Conservation (phyloP, 2,329 filamentous ascomycete species). For the Pochonia chlamydosporia region DNA sequence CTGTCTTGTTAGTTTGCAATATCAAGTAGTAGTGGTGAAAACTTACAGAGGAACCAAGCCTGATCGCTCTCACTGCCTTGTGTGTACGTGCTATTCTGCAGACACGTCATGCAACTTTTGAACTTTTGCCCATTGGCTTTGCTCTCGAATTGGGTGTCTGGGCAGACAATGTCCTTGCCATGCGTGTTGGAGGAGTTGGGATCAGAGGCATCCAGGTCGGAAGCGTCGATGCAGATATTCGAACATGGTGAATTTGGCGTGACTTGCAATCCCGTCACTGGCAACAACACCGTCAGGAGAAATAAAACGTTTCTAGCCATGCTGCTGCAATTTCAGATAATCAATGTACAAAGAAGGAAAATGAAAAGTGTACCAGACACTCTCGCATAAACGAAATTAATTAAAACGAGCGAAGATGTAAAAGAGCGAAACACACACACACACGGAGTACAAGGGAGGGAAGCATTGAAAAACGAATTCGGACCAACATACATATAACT, state of each 20-base stretch:
- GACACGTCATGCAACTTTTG: slow-evolving; percentile 43
- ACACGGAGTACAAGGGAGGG: too few relatives aligned
- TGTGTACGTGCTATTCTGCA: slow-evolving; percentile 44
- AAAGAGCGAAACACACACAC: too few relatives aligned
- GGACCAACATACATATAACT: too few relatives aligned
- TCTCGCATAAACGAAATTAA: too few relatives aligned
- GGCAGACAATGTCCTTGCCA: slow-evolving; percentile 41
- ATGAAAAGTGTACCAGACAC: too few relatives aligned
- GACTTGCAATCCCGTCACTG: slow-evolving; percentile 38
- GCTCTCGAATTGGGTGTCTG: slow-evolving; percentile 36
- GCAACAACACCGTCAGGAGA: neutral
- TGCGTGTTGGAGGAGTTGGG: slow-evolving; percentile 39
- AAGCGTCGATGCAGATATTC: slow-evolving; percentile 40
- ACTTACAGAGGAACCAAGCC: slow-evolving; percentile 51
- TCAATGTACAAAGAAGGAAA: too few relatives aligned
- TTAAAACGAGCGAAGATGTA: too few relatives aligned
- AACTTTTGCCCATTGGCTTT: slow-evolving; percentile 37
- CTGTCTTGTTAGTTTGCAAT: slow-evolving; percentile 19
- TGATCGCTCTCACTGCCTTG: slow-evolving; percentile 46
- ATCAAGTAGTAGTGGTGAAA: neutral
- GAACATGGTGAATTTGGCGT: slow-evolving; percentile 50
- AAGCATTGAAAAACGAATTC: too few relatives aligned
- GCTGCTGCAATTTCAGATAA: too few relatives aligned
- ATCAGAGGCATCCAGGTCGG: slow-evolving; percentile 24
- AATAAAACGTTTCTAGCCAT: too few relatives aligned